Percentiles rank a stretch among this genome's conserved stretches.
Evolutionary conservation across 1,284 basidiomycete species (phyloP).

Genomic region (Fomitopsis pinicola): DNA sequence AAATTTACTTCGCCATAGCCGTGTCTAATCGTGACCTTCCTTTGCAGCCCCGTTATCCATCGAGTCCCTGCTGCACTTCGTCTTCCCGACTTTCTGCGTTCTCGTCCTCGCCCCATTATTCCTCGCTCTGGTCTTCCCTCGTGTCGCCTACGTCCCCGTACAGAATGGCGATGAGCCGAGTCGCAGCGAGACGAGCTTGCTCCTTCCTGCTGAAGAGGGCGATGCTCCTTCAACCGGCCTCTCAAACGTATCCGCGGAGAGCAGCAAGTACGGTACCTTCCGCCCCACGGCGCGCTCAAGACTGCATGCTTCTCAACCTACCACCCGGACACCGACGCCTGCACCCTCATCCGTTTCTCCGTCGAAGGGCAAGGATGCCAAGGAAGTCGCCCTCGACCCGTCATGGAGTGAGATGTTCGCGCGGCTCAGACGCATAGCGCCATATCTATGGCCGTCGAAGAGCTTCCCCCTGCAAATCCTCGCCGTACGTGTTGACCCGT

Average conservation of each 20-base stretch:
- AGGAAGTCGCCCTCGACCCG: slow-evolving; percentile 59
- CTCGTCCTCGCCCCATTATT: slow-evolving; percentile 58
- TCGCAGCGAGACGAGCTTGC: slow-evolving; percentile 46
- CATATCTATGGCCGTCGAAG: slow-evolving; percentile 82
- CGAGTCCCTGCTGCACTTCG: slow-evolving; percentile 51
- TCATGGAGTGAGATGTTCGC: slow-evolving; percentile 60
- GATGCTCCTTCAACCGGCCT: slow-evolving; percentile 42
- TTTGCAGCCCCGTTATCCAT: slow-evolving; percentile 32
- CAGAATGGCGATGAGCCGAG: slow-evolving; percentile 37
- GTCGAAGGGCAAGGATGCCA: slow-evolving; percentile 37
- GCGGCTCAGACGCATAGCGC: slow-evolving; percentile 60
- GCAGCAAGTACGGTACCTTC: slow-evolving; percentile 75
- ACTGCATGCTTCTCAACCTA: slow-evolving; percentile 48
- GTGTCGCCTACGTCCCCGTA: slow-evolving; percentile 53
- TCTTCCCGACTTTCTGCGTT: slow-evolving; percentile 61
- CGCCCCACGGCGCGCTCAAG: slow-evolving; percentile 40
- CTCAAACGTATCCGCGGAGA: slow-evolving; percentile 40
- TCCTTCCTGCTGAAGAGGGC: slow-evolving; percentile 43
- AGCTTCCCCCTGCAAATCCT: slow-evolving; percentile 61
- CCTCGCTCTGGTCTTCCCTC: slow-evolving; percentile 51
- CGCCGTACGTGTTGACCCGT: slow-evolving; percentile 44
- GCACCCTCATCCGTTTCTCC: slow-evolving; percentile 38
- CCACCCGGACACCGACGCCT: slow-evolving; percentile 59
- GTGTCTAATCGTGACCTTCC: background rate
- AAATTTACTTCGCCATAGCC: background rate